Base-by-base conservation (phyloP, 768 basidiomycete species). In the Astraeus odoratus region DNA sequence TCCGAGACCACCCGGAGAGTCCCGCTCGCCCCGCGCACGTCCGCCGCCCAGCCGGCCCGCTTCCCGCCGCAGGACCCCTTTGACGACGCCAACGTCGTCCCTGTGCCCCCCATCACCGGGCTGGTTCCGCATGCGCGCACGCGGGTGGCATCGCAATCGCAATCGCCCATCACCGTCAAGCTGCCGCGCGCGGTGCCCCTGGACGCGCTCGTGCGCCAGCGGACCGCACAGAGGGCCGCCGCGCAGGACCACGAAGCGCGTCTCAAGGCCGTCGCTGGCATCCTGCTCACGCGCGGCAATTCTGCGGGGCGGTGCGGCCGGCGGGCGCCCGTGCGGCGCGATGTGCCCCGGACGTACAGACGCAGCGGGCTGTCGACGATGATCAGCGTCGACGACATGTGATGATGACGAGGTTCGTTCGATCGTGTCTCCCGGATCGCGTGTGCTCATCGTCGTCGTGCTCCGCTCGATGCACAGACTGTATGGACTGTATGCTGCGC, bases 191-290 rank as follows among this genome's bases (percentile, higher is more conserved):
- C 54, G 1, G 49, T 49, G 1, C 49, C 56, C 22, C 24, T 63
- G 2, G 61, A 63, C 7, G 48, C 50, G 7, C 27, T 63, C 23
- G 51, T 65, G 8, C 61, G 63, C 5, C 63, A 63, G 42, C 39
- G 61, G 39, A 62, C 63, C 24, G 60, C 63, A 3, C 63, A 62
- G 35, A 36, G 62, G 29, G 51, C 57, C 15, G 49, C 49, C 52
- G 63, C 55, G 39, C 59, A 57, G 58, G 68, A 69, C 44, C 64
- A 58, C 48, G 70, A 70, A 44, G 66, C 69, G 5, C 66, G 71
- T 12, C 69, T 73, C 47, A 70, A 69, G 54, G 69, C 80, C 43
- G 77, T 82, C 1, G 80, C 80, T 2, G 77, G 75, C 16, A 78
- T 78, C 37, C 58, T 82, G 25, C 65, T 82, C 22, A 74, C 73